Conservation (phyloP, 2,329 filamentous ascomycete genomes). For the Verticillium zaregamsianum region DNA sequence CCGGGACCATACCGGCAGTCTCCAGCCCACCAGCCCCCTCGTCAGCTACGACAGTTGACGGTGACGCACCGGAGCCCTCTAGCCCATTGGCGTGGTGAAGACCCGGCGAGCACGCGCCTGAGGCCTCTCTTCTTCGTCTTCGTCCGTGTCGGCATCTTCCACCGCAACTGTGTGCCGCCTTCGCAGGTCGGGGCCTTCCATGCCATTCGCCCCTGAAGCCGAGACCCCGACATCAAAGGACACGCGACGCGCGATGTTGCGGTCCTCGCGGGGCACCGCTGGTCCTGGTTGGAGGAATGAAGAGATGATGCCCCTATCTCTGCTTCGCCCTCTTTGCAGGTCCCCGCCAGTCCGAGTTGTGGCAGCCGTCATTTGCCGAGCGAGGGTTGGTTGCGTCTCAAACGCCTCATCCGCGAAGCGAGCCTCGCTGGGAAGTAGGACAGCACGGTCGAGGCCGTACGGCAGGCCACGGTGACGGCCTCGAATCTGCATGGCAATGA, state of each 20-base stretch:
- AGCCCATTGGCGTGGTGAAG: constrained; percentile 9
- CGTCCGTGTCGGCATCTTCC: constrained; percentile 8
- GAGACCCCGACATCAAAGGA: constrained; percentile 6
- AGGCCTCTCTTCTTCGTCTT: neutral
- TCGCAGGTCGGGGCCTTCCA: constrained; percentile 5
- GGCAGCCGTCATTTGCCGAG: constrained; percentile 14
- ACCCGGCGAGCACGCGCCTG: constrained; percentile 5
- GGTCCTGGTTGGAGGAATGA: constrained; percentile 47
- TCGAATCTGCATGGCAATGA: constrained; percentile 66
- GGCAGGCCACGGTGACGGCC: constrained; percentile 65
- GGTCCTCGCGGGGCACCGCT: constrained; percentile 24
- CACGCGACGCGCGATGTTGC: constrained; percentile 4
- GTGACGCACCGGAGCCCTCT: neutral
- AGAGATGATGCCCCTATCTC: constrained; percentile 37
- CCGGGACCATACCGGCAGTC: constrained; percentile 1
- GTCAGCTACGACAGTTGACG: neutral
- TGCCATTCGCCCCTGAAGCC: neutral
- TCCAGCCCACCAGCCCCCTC: neutral
- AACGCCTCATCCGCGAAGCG: constrained; percentile 50
- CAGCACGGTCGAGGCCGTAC: constrained; percentile 61
- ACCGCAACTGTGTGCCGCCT: constrained; percentile 9
- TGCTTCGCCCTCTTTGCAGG: constrained; percentile 28
- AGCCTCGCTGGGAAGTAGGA: constrained; percentile 54
- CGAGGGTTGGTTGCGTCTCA: constrained; percentile 35
- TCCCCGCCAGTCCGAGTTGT: constrained; percentile 14